A percentile compares a stretch with the other conserved stretches of the same genome.
Evolutionary conservation across 805 yeast species (phyloP).

Genomic region (Sungouiozyma intestinalis): DNA sequence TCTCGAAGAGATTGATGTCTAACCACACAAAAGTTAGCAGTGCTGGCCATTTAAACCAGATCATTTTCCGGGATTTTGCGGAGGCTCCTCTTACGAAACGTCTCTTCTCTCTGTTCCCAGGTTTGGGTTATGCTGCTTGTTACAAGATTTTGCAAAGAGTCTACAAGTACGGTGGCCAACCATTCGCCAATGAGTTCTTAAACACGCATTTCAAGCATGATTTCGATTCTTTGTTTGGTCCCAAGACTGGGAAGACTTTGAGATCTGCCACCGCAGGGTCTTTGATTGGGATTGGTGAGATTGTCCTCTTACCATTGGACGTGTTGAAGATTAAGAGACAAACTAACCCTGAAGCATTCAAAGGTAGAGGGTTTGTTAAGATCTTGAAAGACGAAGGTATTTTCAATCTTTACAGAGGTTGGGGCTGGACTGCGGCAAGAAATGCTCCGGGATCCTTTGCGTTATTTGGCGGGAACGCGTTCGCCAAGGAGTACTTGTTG

Average conservation of each 20-base stretch:
- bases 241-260: constrained; percentile 94
- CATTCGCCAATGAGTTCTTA: constrained; percentile 90
- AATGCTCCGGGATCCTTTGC: constrained; percentile 99
- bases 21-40: constrained; percentile 61
- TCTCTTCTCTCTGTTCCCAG: constrained; percentile 83
- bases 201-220: constrained; percentile 57
- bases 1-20: constrained; percentile 89
- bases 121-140: constrained; percentile 95
- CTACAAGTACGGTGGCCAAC: constrained; percentile 98
- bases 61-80: constrained; percentile 79
- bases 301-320: constrained; percentile 88
- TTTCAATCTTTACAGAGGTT: constrained; percentile 86
- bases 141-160: constrained; percentile 95
- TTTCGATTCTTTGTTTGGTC: constrained; percentile 74
- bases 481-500: constrained; percentile 92
- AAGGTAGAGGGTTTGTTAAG: constrained; percentile 90
- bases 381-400: constrained; percentile 81
- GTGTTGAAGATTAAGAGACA: constrained; percentile 97
- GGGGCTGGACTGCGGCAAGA: constrained; percentile 99
- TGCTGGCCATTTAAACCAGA: constrained; percentile 61
- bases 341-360: constrained; percentile 99
- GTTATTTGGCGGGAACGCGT: constrained; percentile 95
- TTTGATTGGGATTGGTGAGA: constrained; percentile 94
- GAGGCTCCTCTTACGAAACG: constrained; percentile 58
- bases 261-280: constrained; percentile 97